A percentile compares a stretch with the other conserved stretches of the same genome.
Evolutionary conservation across 2,329 filamentous ascomycete species (phyloP).

Genomic region (Aureobasidium sp.): DNA sequence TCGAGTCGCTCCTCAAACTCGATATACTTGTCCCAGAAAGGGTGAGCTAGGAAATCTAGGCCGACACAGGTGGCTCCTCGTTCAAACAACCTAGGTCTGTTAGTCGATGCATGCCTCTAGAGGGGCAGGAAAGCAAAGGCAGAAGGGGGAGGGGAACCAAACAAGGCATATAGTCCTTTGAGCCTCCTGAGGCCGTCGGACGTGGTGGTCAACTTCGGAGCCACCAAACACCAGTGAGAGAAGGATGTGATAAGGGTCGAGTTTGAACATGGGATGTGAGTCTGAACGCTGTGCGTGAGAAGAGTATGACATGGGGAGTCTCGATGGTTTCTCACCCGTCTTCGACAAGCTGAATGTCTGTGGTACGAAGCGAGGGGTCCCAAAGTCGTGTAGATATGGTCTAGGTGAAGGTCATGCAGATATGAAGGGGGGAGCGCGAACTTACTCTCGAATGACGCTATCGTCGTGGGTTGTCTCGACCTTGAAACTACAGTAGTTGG

Average conservation of each 20-base stretch:
- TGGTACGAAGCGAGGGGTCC: neutral
- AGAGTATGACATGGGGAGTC: neutral
- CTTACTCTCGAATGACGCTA: slow-evolving; percentile 99
- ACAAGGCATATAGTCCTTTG: slow-evolving; percentile 3
- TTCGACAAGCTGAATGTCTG: neutral
- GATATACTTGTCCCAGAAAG: slow-evolving; percentile 98
- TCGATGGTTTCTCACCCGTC: slow-evolving; percentile 11
- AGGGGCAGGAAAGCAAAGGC: neutral
- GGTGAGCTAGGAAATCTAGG: slow-evolving; percentile 86
- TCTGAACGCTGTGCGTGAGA: slow-evolving; percentile 13
- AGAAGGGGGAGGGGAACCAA: slow-evolving; percentile 8
- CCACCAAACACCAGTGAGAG: neutral
- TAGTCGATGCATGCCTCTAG: neutral
- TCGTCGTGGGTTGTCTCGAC: slow-evolving; percentile 93
- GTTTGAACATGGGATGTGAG: neutral
- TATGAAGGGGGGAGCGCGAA: slow-evolving; percentile 56
- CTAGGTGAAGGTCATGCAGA: slow-evolving; percentile 32
- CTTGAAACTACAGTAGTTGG: slow-evolving; percentile 95
- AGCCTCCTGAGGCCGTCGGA: neutral
- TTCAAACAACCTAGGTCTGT: slow-evolving; percentile 67
- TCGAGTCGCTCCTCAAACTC: slow-evolving; percentile 93
- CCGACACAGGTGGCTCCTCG: slow-evolving; percentile 77
- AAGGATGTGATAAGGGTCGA: neutral
- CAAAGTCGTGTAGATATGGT: slow-evolving; percentile 2
- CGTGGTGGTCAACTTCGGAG: neutral